These are phyloP conservation scores for Wickerhamiella galacta DNA, from an alignment of 805 yeast species.

Conservation along the genomic window DNA sequence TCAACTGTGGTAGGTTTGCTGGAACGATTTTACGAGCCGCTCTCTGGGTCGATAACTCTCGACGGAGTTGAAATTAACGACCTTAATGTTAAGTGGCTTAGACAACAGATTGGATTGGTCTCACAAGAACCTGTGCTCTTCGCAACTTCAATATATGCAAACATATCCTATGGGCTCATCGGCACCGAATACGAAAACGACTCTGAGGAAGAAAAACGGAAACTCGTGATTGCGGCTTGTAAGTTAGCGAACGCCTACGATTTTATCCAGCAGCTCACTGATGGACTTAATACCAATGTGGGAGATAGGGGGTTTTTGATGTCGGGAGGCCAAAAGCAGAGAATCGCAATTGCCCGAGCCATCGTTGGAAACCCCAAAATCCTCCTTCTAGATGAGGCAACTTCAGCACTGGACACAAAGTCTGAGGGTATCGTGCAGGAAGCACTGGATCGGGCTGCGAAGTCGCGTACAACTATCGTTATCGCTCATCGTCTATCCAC, in stretches of 20 bases:
- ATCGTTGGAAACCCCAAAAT: slow-evolving; percentile 45
- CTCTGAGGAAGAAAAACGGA: slow-evolving; percentile 23
- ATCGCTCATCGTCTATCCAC: slow-evolving; percentile 45
- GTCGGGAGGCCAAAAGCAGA: slow-evolving; percentile 60
- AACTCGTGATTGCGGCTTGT: slow-evolving; percentile 23
- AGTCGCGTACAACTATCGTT: slow-evolving; percentile 32
- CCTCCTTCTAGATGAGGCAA: slow-evolving; percentile 48
- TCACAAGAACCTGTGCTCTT: slow-evolving; percentile 94
- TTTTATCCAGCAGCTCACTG: slow-evolving; percentile 44
- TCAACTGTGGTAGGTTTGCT: slow-evolving; percentile 74
- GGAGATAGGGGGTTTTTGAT: slow-evolving; percentile 42
- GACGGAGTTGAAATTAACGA: slow-evolving; percentile 72
- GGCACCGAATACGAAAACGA: slow-evolving; percentile 51
- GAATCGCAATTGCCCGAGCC: slow-evolving; percentile 57
- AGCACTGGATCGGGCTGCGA: slow-evolving; percentile 24
- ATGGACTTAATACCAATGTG: slow-evolving; percentile 62
- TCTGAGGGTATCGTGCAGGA: slow-evolving; percentile 28
- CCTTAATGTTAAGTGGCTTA: slow-evolving; percentile 56
- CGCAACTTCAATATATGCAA: slow-evolving; percentile 75
- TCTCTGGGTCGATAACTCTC: slow-evolving; percentile 52
- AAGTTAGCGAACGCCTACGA: slow-evolving; percentile 26
- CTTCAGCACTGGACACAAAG: slow-evolving; percentile 39
- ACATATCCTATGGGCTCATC: slow-evolving; percentile 67
- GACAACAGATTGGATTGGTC: slow-evolving; percentile 69
- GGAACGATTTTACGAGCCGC: slow-evolving; percentile 76